Conservation (phyloP, 768 basidiomycete species). For the Suillus tomentosus region DNA sequence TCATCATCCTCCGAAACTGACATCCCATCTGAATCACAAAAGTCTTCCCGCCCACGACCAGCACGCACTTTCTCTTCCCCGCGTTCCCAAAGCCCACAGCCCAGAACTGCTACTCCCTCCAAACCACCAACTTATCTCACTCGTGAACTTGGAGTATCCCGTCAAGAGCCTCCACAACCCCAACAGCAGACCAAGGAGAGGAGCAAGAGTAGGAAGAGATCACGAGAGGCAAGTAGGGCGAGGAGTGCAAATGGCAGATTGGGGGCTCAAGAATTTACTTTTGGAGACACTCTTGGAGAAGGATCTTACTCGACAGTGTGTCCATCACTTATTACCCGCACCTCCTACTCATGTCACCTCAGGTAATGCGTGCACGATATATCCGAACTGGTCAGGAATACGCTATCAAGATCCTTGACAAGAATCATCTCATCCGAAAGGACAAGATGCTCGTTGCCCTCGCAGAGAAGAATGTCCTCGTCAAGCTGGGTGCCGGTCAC, state of each 20-base stretch:
- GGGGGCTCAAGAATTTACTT: constrained; percentile 66
- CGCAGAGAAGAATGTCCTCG: constrained; percentile 78
- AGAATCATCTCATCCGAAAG: constrained; percentile 77
- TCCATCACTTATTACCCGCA: constrained; percentile 17
- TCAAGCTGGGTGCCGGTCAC: constrained; percentile 64
- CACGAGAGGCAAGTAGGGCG: constrained; percentile 40
- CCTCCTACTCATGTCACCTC: constrained; percentile 16
- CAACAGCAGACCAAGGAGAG: constrained; percentile 27
- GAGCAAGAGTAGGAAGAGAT: constrained; percentile 42
- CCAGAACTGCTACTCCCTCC: constrained; percentile 37
- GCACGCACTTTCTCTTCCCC: constrained; percentile 66
- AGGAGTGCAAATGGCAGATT: constrained; percentile 47
- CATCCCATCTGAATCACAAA: constrained; percentile 39
- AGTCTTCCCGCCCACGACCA: constrained; percentile 53
- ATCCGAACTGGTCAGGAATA: constrained; percentile 61
- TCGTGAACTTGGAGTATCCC: constrained; percentile 51
- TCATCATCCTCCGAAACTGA: constrained; percentile 64
- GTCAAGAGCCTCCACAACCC: constrained; percentile 19
- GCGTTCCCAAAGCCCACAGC: constrained; percentile 53
- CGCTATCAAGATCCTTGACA: constrained; percentile 83
- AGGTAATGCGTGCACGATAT: constrained; percentile 63
- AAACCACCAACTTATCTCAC: constrained; percentile 59
- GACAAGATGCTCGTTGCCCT: constrained; percentile 78
- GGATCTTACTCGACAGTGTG: constrained; percentile 82
- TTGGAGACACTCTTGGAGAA: constrained; percentile 74